These are phyloP conservation scores for Collybia sp. DNA, from an alignment of 768 basidiomycete species.

Conservation along the genomic window DNA sequence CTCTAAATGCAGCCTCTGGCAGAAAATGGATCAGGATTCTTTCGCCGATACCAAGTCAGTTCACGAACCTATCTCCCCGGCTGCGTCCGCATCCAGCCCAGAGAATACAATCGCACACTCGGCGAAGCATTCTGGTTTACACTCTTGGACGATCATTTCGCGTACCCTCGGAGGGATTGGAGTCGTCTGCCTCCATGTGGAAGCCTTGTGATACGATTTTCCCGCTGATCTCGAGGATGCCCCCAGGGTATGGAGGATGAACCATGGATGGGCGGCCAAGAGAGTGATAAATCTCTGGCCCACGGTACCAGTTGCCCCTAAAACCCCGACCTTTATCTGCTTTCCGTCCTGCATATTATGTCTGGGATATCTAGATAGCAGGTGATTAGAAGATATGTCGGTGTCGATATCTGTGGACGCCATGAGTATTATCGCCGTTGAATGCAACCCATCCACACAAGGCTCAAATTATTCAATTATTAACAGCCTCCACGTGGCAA, in stretches of 20 bases:
- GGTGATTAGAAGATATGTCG: conserved; percentile 20
- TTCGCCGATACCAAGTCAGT: not conserved
- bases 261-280: conserved; percentile 87
- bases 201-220: conserved; percentile 67
- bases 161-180: conserved; percentile 66
- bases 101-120: conserved; percentile 90
- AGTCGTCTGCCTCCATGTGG: conserved; percentile 83
- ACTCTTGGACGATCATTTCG: conserved; percentile 67
- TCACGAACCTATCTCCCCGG: conserved; percentile 84
- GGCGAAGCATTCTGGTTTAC: conserved; percentile 69
- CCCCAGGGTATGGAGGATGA: conserved; percentile 79
- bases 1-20: conserved; percentile 79
- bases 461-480: too few species aligned
- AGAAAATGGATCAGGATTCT: conserved; percentile 4
- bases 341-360: conserved; percentile 28
- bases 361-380: conserved; percentile 26
- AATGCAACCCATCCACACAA: not conserved
- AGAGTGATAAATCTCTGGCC: conserved; percentile 94
- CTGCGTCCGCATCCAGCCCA: conserved; percentile 92
- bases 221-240: conserved; percentile 88
- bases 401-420: conserved; percentile 17
- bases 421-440: conserved; percentile 6
- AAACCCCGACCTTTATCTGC: conserved; percentile 55
- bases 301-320: conserved; percentile 92
- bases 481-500: not conserved